Percentiles rank a stretch among this genome's conserved stretches.
phyloP scores from a whole-genome alignment of 805 yeast species.

The Cyberlindnera japonica region DNA sequence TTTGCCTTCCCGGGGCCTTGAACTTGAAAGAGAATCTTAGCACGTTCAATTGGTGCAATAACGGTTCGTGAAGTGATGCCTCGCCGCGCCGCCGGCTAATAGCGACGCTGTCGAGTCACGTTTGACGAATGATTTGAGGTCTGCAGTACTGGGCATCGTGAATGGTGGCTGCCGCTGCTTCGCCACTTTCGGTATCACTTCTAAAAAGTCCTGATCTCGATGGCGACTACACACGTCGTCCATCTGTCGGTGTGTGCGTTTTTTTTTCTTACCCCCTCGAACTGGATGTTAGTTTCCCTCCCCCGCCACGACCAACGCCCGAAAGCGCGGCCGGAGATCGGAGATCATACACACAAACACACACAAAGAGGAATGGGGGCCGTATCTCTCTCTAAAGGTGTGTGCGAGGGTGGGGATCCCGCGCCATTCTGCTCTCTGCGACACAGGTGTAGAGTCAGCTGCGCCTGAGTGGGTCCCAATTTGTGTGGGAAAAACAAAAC shows the following conservation, averaged over 20 bases:
- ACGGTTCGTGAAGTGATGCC: conserved; percentile 86
- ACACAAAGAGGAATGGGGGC: not conserved
- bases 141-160: not conserved
- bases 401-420: not conserved
- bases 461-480: too few relatives aligned
- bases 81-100: conserved; percentile 67
- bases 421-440: too few relatives aligned
- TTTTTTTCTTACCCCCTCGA: not conserved
- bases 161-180: too few relatives aligned
- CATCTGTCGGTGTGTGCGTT: not conserved
- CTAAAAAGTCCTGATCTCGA: too few relatives aligned
- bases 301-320: not conserved
- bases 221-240: not conserved
- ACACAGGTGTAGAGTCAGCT: too few relatives aligned
- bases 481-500: too few relatives aligned
- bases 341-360: not conserved
- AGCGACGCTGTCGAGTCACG: conserved; percentile 59
- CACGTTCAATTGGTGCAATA: conserved; percentile 93
- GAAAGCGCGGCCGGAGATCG: conserved; percentile 3
- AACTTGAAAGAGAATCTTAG: conserved; percentile 85
- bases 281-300: not conserved
- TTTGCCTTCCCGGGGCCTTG: conserved; percentile 53
- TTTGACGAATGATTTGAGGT: conserved; percentile 5
- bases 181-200: too few relatives aligned
- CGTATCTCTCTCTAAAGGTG: not conserved